Evolutionary conservation across 2,329 filamentous ascomycete species (phyloP).

Genomic region (Emmonsia crescens): DNA sequence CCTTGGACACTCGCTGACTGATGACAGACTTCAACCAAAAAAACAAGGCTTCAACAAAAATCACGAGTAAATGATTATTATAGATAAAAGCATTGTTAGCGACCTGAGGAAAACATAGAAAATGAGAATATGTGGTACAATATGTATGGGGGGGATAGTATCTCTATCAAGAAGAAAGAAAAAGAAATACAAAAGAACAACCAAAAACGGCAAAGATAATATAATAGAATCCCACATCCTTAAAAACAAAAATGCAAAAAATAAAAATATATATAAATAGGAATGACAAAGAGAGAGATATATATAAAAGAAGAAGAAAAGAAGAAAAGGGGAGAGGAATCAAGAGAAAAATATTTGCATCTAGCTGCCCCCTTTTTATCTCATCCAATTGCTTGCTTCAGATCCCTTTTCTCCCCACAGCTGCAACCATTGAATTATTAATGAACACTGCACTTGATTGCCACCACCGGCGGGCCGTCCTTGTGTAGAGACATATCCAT

Average conservation of each 20-base stretch:
- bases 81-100: too few species aligned
- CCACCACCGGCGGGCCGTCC: conserved; percentile 2
- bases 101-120: too few species aligned
- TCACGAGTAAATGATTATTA: not conserved
- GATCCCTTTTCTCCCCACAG: conserved; percentile 8
- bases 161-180: not conserved
- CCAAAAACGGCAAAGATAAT: too few species aligned
- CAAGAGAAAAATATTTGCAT: not conserved
- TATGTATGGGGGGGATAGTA: not conserved
- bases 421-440: not conserved
- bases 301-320: not conserved
- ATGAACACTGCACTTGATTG: conserved; percentile 4
- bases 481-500: not conserved
- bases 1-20: too few species aligned
- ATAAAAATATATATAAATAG: not conserved
- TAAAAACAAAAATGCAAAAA: not conserved
- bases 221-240: too few species aligned
- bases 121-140: not conserved
- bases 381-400: not conserved
- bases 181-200: not conserved
- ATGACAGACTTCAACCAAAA: too few species aligned
- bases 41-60: not conserved
- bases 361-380: not conserved
- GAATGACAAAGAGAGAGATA: not conserved
- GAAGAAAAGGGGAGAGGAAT: not conserved